phyloP scores from a whole-genome alignment of 1,139 yeast species.

The Suhomyces choctaworum region DNA sequence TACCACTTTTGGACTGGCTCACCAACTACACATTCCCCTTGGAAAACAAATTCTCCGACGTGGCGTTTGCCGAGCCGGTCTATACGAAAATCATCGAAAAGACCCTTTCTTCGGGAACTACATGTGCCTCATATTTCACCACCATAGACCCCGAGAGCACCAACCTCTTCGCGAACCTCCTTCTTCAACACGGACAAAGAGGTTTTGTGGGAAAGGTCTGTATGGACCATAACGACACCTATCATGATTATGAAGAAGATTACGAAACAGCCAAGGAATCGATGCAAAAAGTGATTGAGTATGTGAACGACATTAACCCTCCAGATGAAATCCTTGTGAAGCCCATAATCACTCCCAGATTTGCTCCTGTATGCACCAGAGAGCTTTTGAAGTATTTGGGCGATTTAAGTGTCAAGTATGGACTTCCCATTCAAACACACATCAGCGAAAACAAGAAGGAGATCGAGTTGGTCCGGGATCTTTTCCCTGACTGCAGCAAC shows the following conservation, averaged over 20 bases:
- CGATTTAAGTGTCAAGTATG: slow-evolving; percentile 44
- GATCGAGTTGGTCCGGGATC: slow-evolving; percentile 66
- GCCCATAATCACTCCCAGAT: slow-evolving; percentile 89
- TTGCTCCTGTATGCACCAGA: slow-evolving; percentile 85
- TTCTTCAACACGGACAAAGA: slow-evolving; percentile 70
- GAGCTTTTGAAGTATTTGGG: slow-evolving; percentile 67
- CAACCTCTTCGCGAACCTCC: slow-evolving; percentile 70
- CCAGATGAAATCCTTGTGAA: slow-evolving; percentile 46
- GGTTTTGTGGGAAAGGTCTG: slow-evolving; percentile 95
- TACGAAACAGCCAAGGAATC: slow-evolving; percentile 59
- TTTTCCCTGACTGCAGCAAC: slow-evolving; percentile 68
- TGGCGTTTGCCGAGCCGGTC: slow-evolving; percentile 55
- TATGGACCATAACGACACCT: slow-evolving; percentile 63
- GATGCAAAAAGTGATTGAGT: slow-evolving; percentile 56
- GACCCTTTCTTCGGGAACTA: slow-evolving; percentile 79
- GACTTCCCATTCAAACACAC: slow-evolving; percentile 85
- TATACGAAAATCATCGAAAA: slow-evolving; percentile 65
- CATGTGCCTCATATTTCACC: slow-evolving; percentile 89
- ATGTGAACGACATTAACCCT: slow-evolving; percentile 56
- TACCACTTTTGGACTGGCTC: slow-evolving; percentile 88
- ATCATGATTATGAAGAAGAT: slow-evolving; percentile 70
- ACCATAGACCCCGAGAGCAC: slow-evolving; percentile 81
- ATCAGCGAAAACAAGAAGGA: slow-evolving; percentile 78
- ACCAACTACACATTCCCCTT: slow-evolving; percentile 84
- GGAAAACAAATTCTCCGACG: slow-evolving; percentile 52